phyloP scores from a whole-genome alignment of 306 rosid species.

The Psophocarpus tetragonolobus region DNA sequence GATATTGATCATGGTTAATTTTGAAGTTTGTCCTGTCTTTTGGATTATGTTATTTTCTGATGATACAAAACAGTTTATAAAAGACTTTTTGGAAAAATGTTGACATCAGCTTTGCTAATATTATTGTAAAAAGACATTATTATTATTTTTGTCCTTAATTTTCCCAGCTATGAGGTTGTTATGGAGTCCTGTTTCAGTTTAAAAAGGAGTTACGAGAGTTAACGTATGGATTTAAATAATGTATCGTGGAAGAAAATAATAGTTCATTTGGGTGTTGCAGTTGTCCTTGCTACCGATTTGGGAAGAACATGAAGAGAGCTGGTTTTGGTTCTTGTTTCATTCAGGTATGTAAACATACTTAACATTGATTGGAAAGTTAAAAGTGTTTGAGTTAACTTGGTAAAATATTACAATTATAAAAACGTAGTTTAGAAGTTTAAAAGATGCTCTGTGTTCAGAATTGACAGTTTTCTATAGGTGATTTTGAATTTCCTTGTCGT shows the following conservation, averaged over 20 bases:
- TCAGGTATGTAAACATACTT: conserved; percentile 50
- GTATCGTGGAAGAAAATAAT: neutral
- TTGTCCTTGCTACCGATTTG: conserved; percentile 87
- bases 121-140: neutral
- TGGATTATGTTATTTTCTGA: neutral
- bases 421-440: neutral
- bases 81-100: neutral
- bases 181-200: neutral
- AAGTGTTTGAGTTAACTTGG: neutral
- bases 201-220: neutral
- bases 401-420: neutral
- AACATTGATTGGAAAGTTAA: neutral
- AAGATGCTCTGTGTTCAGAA: neutral
- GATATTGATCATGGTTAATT: neutral
- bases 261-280: conserved; percentile 48
- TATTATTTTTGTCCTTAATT: neutral
- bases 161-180: neutral
- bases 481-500: neutral
- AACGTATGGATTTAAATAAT: neutral
- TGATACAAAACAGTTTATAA: neutral
- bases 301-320: conserved; percentile 90
- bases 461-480: neutral
- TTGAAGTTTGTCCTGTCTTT: neutral
- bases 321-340: conserved; percentile 72
- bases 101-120: neutral